Base-by-base conservation (phyloP, 805 yeast species). In the Lipomyces starkeyi region DNA sequence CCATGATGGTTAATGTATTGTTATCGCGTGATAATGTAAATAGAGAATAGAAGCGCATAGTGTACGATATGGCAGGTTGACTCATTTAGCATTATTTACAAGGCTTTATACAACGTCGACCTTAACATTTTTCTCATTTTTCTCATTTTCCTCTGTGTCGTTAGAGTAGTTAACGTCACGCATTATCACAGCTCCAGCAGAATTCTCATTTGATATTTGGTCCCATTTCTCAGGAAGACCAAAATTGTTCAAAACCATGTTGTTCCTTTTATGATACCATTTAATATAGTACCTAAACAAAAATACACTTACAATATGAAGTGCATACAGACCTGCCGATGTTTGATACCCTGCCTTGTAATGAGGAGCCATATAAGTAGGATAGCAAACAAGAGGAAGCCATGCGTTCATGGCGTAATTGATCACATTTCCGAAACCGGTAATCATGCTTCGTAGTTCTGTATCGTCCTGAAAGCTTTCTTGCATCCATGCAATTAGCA, bases 371-470 rank as follows among this genome's bases (percentile, higher is more conserved):
- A 54, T 27, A 5, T 54, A 11, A 4, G 64, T 37, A 7, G 65
- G 68, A 37, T 27, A 64, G 8, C 55, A 40, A n/a, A 64, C 61
- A 3, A 64, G 56, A 29, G 68, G 61, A 47, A 79, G 59, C 78
- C 68, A 64, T n/a, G 57, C 54, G 17, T 29, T 34, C 34, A 64
- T 40, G 13, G 64, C 65, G 34, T 69, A 29, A 4, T 59, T 66
- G 40, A 64, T n/a, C 35, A 64, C 49, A 35, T 64, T 57, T 8
- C 56, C 68, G 22, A 61, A 59, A 14, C 65, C 64, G 22, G 61
- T 40, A 5, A 54, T 29, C 47, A 61, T 27, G 29, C 64, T 61
- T 5, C 68, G 61, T 35, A 60, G 20, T 49, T 60, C 65, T 9
- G 65, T 40, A 22, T 57, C 59, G 22, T 55, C 68, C 52, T 64